phyloP scores from a whole-genome alignment of 352 stramenopile genomes.

The Pythium phragmiticola region DNA sequence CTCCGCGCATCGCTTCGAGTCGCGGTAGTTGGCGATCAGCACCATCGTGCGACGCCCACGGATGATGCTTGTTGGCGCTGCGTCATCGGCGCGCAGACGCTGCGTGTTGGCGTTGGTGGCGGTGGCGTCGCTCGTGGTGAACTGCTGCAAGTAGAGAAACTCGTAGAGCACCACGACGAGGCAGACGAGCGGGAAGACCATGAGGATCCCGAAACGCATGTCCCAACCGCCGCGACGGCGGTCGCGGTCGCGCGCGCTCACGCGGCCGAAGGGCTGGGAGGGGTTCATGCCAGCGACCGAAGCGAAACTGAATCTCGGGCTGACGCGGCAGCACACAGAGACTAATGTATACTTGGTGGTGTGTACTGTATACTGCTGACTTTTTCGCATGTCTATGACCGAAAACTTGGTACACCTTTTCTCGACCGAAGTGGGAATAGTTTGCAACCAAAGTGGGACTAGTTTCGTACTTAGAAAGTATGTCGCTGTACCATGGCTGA shows the following conservation, averaged over 20 bases:
- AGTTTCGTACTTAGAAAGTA: too few species aligned
- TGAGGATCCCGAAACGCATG: constrained; percentile 55
- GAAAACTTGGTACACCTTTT: too few species aligned
- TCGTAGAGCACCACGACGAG: constrained; percentile 79
- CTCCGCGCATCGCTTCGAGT: constrained; percentile 73
- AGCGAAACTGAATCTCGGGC: constrained; percentile 2
- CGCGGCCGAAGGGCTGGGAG: constrained; percentile 57
- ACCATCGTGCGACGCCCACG: constrained; percentile 74
- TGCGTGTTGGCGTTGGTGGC: constrained; percentile 6
- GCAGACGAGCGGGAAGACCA: constrained; percentile 67
- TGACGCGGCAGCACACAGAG: background rate
- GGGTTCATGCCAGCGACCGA: constrained; percentile 13
- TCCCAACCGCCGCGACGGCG: constrained; percentile 34
- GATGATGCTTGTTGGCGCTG: constrained; percentile 36
- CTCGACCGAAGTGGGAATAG: too few species aligned
- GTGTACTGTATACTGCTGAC: too few species aligned
- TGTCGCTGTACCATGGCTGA: too few species aligned
- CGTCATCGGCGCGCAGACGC: constrained; percentile 11
- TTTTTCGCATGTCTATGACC: too few species aligned
- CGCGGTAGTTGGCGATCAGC: constrained; percentile 81
- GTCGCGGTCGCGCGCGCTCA: constrained; percentile 47
- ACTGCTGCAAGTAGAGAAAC: constrained; percentile 77
- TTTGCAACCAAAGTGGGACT: too few species aligned
- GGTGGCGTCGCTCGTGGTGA: constrained; percentile 36
- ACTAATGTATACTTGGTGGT: too few species aligned